These are phyloP conservation scores for Blepharisma undulans DNA, from an alignment of 169 alveolate species.

Conservation along the genomic window DNA sequence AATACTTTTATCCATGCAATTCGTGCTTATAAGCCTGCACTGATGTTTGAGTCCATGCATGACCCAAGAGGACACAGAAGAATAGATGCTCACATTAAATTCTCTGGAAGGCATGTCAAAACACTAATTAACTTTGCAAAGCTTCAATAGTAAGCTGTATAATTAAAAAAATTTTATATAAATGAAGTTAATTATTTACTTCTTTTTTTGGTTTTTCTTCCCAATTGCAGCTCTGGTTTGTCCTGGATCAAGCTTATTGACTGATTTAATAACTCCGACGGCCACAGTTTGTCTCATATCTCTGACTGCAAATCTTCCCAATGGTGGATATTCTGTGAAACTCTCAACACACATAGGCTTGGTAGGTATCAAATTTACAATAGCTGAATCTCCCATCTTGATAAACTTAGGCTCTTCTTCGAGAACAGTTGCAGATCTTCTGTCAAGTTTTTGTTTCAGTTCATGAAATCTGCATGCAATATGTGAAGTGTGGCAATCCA, in stretches of 20 bases:
- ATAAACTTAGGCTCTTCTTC: conserved; percentile 96
- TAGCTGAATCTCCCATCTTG: conserved; percentile 97
- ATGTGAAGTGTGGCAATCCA: conserved; percentile 98
- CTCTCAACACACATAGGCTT: conserved; percentile 97
- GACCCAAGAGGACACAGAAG: not conserved
- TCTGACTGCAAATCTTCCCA: conserved; percentile 99
- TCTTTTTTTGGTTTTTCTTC: not conserved
- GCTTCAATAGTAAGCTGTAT: not conserved
- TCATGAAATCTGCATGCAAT: conserved; percentile 96
- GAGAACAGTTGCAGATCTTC: conserved; percentile 95
- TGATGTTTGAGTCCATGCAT: not conserved
- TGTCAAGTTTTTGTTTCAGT: conserved; percentile 92
- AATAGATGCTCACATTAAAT: not conserved
- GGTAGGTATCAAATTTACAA: conserved; percentile 93
- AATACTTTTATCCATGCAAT: not conserved
- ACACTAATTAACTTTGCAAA: not conserved
- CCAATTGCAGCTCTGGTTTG: conserved; percentile 89
- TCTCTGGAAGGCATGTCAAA: not conserved
- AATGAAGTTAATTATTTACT: not conserved
- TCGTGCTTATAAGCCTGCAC: not conserved
- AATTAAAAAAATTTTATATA: too few relatives aligned
- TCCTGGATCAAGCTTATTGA: conserved; percentile 93
- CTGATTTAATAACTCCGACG: conserved; percentile 97
- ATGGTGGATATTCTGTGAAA: conserved; percentile 96
- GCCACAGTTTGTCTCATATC: conserved; percentile 99